A percentile compares a stretch with the other conserved stretches of the same genome.
Evolutionary conservation across 441 rosid genomes (phyloP).

Genomic region (Pelargonium exstipulatum): DNA sequence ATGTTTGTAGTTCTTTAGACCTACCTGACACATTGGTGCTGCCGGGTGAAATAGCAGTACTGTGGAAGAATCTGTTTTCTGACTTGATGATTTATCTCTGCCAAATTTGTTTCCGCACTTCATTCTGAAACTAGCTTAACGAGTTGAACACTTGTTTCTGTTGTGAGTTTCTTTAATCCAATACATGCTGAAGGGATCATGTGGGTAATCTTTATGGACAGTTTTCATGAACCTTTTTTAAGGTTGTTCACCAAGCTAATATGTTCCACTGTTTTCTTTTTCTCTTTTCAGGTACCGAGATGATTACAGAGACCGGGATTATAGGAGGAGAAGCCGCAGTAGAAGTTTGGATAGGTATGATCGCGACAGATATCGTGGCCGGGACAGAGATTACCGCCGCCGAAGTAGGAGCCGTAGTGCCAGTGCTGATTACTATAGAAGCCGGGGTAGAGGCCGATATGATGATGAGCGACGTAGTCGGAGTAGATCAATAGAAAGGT

Average conservation of each 20-base stretch:
- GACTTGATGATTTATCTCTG: not conserved
- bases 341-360: constrained; percentile 46
- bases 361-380: constrained; percentile 43
- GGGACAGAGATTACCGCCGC: constrained; percentile 39
- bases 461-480: constrained; percentile 40
- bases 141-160: not conserved
- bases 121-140: constrained; percentile 2
- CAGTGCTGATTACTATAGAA: constrained; percentile 41
- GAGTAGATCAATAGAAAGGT: constrained; percentile 45
- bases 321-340: constrained; percentile 50
- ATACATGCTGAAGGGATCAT: not conserved
- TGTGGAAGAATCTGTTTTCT: not conserved
- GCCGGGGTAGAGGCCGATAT: constrained; percentile 39
- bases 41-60: not conserved
- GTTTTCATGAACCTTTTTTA: not conserved
- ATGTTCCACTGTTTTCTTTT: not conserved
- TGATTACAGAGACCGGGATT: constrained; percentile 42
- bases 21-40: not conserved
- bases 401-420: constrained; percentile 50
- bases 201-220: not conserved
- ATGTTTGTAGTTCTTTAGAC: not conserved
- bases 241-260: not conserved
- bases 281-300: constrained; percentile 37
- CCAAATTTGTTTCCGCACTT: not conserved
- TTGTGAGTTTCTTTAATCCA: not conserved